Conservation (phyloP, 1,284 basidiomycete genomes). For the Meripilus lineatus region DNA sequence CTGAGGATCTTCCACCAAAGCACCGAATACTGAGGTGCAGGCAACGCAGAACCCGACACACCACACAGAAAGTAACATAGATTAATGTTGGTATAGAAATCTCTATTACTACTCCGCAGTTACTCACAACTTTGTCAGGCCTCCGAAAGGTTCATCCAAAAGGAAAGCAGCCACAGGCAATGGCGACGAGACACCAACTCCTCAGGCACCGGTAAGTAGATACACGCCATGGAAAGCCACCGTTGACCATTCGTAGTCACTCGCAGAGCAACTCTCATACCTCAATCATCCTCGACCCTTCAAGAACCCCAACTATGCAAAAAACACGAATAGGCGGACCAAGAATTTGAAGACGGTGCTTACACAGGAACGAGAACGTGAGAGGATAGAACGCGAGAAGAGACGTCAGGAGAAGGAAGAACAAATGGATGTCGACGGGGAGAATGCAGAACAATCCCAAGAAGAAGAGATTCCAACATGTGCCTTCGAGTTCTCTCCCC, state of each 20-base stretch:
- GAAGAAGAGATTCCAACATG: conserved; percentile 68
- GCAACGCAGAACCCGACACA: too few relatives aligned
- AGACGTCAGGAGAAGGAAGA: conserved; percentile 42
- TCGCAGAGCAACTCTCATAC: conserved; percentile 70
- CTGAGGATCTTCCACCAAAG: too few relatives aligned
- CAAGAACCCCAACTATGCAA: conserved; percentile 66
- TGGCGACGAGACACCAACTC: conserved; percentile 27
- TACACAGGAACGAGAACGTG: conserved; percentile 69
- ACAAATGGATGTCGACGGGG: conserved; percentile 38
- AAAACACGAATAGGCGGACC: conserved; percentile 62
- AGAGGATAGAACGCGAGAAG: conserved; percentile 58
- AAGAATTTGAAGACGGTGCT: conserved; percentile 76
- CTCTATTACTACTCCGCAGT: too few relatives aligned
- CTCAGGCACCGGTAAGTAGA: conserved; percentile 21
- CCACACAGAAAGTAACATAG: too few relatives aligned
- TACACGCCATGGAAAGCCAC: too few relatives aligned
- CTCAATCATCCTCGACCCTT: conserved; percentile 65
- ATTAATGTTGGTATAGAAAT: too few relatives aligned
- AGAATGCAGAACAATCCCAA: conserved; percentile 13
- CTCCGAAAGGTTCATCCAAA: conserved; percentile 26
- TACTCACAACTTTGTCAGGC: conserved; percentile 23
- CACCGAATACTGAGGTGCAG: too few relatives aligned
- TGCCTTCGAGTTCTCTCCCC: conserved; percentile 29
- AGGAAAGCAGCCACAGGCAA: conserved; percentile 18
- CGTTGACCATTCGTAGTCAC: conserved; percentile 23